Conservation (phyloP, 202 grass and related monocot genomes). For the Brachypodium distachyon region DNA sequence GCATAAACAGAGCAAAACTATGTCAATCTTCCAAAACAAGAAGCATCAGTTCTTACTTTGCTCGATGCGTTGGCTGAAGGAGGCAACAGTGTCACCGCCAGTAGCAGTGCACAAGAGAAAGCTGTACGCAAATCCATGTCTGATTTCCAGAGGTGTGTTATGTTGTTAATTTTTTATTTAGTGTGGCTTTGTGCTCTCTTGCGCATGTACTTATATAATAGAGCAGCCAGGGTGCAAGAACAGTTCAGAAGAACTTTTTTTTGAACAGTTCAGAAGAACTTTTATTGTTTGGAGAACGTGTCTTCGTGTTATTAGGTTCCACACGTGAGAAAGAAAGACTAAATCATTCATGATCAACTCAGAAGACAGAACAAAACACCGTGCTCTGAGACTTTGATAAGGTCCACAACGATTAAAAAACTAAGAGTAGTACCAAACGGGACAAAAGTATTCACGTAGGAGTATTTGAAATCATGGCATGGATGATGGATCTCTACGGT, state of each 20-base stretch:
- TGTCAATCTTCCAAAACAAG: too few relatives aligned
- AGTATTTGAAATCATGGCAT: too few relatives aligned
- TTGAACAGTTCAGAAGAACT: neutral
- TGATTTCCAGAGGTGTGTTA: neutral
- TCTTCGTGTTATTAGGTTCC: neutral
- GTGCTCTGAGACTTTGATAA: too few relatives aligned
- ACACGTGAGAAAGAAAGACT: neutral
- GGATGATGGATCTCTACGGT: too few relatives aligned
- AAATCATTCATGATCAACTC: too few relatives aligned
- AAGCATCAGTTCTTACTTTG: constrained; percentile 4
- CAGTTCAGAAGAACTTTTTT: neutral
- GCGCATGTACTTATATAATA: neutral
- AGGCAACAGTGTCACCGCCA: neutral
- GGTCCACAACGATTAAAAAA: too few relatives aligned
- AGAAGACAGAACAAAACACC: too few relatives aligned
- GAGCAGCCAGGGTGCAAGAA: neutral
- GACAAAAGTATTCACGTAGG: too few relatives aligned
- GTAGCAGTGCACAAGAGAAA: neutral
- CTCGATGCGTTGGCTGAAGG: neutral
- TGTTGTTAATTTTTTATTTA: too few relatives aligned
- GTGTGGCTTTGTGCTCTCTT: neutral
- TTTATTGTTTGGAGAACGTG: neutral
- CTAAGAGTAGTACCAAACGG: too few relatives aligned
- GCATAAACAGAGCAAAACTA: too few relatives aligned
- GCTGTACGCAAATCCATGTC: neutral